A percentile compares a stretch with the other conserved stretches of the same genome.
phyloP scores from a whole-genome alignment of 2,329 filamentous ascomycete species.

The Claviceps monticola region DNA sequence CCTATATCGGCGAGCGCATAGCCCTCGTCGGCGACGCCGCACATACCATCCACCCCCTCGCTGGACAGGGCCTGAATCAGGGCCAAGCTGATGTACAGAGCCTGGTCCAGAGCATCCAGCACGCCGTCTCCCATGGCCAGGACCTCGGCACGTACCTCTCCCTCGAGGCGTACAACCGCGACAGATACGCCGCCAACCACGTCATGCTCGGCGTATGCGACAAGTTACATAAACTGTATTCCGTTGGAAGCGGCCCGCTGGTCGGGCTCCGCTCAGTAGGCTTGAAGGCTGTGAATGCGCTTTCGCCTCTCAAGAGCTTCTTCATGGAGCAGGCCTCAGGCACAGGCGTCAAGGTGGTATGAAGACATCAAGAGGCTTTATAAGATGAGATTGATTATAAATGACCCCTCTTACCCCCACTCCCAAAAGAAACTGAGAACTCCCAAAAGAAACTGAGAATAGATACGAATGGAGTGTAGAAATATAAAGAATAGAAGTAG shows the following conservation, averaged over 20 bases:
- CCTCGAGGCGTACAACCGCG: slow-evolving; percentile 67
- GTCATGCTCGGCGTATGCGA: slow-evolving; percentile 68
- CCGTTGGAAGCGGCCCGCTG: slow-evolving; percentile 63
- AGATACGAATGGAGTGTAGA: too few species aligned
- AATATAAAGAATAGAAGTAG: too few species aligned
- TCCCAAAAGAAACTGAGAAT: too few species aligned
- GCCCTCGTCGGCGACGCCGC: slow-evolving; percentile 90
- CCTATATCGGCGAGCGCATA: slow-evolving; percentile 80
- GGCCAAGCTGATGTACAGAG: slow-evolving; percentile 81
- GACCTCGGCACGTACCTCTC: slow-evolving; percentile 71
- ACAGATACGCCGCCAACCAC: slow-evolving; percentile 73
- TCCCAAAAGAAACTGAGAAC: too few species aligned
- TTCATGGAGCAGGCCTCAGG: slow-evolving; percentile 65
- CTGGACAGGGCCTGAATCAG: slow-evolving; percentile 87
- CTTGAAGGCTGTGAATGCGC: slow-evolving; percentile 57
- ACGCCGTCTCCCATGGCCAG: slow-evolving; percentile 68
- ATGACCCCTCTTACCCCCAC: too few species aligned
- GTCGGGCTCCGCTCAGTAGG: slow-evolving; percentile 69
- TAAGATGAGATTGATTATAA: too few species aligned
- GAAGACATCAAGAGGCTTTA: not conserved
- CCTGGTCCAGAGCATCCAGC: slow-evolving; percentile 59
- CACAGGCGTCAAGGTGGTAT: slow-evolving; percentile 33
- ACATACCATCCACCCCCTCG: slow-evolving; percentile 87
- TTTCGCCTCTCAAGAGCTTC: slow-evolving; percentile 66
- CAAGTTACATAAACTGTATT: slow-evolving; percentile 86